Percentiles rank a stretch among this genome's conserved stretches.
Evolutionary conservation across 805 yeast genomes (phyloP).

Genomic region (Saccharomycopsis capsularis): DNA sequence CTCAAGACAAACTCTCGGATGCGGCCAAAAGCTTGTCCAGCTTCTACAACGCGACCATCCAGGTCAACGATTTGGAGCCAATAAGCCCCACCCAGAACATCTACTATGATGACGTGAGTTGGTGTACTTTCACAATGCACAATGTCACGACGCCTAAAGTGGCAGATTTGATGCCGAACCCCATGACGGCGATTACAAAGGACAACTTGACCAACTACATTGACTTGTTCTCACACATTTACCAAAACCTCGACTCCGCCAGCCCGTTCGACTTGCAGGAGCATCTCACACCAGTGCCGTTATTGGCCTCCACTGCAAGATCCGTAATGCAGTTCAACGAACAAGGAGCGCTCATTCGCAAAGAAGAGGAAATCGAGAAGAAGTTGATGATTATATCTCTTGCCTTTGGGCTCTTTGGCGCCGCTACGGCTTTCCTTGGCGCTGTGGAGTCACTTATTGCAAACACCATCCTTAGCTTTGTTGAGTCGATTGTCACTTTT

Average conservation of each 20-base stretch:
- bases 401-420: constrained; percentile 12
- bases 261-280: constrained; percentile 15
- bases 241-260: constrained; percentile 4
- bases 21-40: constrained; percentile 3
- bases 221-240: constrained; percentile 8
- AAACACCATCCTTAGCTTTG: neutral
- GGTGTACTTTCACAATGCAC: constrained; percentile 5
- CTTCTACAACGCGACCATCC: constrained; percentile 9
- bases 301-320: constrained; percentile 3
- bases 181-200: constrained; percentile 6
- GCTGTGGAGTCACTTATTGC: constrained; percentile 5
- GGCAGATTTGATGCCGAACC: constrained; percentile 9
- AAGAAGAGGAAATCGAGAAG: constrained; percentile 9
- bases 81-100: neutral
- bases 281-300: constrained; percentile 10
- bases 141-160: constrained; percentile 17
- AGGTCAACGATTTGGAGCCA: constrained; percentile 2
- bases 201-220: constrained; percentile 13
- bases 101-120: neutral
- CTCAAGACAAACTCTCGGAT: neutral
- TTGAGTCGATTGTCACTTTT: neutral
- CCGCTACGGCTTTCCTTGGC: constrained; percentile 11
- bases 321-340: constrained; percentile 11
- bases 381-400: constrained; percentile 15
- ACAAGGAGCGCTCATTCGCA: constrained; percentile 3